Base-by-base conservation (phyloP, 2,329 filamentous ascomycete genomes). In the Alternaria sp. region DNA sequence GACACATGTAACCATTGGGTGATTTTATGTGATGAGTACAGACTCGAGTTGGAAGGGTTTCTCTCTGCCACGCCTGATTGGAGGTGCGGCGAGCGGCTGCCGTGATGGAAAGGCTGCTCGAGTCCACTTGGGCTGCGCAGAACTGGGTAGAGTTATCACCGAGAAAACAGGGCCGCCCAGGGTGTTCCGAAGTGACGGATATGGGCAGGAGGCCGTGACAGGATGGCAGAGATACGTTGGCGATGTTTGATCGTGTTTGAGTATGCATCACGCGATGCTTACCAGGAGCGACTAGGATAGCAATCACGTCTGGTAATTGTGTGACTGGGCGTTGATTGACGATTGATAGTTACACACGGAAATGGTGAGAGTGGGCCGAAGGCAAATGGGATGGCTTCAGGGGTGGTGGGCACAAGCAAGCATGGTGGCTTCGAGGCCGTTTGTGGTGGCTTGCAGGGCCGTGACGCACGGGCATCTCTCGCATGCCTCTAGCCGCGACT, bases 351-450 rank as follows among this genome's bases (percentile, higher is more conserved):
- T 57, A 54, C 52, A 57, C 47, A 65, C 43, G 53, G 49, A 55
- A 63, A 61, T 57, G 61, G 36, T 36, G 44, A 57, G 47, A 36
- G 36, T 23, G 54, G 43, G 56, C 57, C 49, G 58, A n/a, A 46
- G 51, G 49, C 59, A 49, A 12, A 40, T 19, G 45, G 32, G 36
- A 47, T 40, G 46, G 21, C 28, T 25, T 17, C 12, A 19, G 17
- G 54, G 51, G 49, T 28, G 21, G 46, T 28, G 12, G 44, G 30
- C 53, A 58, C 54, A 61, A 57, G 53, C 40, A 55, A 58, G 15
- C 40, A 63, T 45, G 26, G 44, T 36, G 28, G 50, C 36, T 40
- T 56, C 28, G 53, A 43, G 30, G 56, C 63, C 63, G 63, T 62
- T 62, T 52, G 36, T 61, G 54, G 58, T 53, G 47, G 45, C 56